These are phyloP conservation scores for Dalbergia cochinchinensis DNA, from an alignment of 306 rosid genomes.

Conservation along the genomic window DNA sequence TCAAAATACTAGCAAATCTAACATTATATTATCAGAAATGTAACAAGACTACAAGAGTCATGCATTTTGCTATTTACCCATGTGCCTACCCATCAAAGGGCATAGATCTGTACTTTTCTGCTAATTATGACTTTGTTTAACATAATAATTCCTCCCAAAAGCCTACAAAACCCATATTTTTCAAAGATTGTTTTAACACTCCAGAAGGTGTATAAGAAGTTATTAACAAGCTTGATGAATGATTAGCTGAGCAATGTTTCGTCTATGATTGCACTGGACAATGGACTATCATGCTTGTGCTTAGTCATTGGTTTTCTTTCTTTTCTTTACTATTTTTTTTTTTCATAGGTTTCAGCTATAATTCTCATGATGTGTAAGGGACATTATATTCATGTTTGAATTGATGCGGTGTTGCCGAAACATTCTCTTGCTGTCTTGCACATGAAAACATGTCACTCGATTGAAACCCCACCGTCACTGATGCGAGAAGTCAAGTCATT, in stretches of 20 bases:
- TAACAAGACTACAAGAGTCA: background rate
- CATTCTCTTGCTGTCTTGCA: constrained; percentile 19
- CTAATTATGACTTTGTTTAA: background rate
- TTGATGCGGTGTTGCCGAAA: constrained; percentile 5
- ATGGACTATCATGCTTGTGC: constrained; percentile 1
- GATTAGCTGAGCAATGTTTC: constrained; percentile 14
- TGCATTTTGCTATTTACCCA: background rate
- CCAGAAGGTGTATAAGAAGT: background rate
- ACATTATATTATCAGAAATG: background rate
- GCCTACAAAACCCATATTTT: background rate
- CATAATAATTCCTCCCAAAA: background rate
- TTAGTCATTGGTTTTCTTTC: background rate
- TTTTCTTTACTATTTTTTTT: background rate
- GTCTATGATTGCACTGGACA: constrained; percentile 3
- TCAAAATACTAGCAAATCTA: background rate
- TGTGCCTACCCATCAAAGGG: background rate
- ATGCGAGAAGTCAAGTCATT: background rate
- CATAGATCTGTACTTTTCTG: background rate
- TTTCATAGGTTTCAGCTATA: background rate
- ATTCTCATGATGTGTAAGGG: background rate
- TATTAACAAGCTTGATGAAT: background rate
- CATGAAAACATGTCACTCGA: background rate
- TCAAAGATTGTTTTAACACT: too few relatives aligned
- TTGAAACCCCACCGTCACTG: constrained; percentile 28
- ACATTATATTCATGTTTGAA: background rate